Base-by-base conservation (phyloP, 2,329 filamentous ascomycete genomes). In the Talaromyces sp. region DNA sequence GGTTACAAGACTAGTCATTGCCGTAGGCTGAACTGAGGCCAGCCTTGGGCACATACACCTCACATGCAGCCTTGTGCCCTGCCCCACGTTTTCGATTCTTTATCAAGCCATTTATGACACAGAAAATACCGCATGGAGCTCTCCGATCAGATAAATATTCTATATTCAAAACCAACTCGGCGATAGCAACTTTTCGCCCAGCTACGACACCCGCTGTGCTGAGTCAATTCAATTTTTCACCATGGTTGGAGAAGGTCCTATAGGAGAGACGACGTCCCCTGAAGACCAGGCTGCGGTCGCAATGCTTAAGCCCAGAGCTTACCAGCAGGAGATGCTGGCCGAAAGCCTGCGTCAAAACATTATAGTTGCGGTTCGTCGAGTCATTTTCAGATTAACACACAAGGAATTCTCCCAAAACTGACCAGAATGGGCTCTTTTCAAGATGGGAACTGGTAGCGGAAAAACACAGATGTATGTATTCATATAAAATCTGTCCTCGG, bases 361-460 rank as follows among this genome's bases (percentile, higher is more conserved):
- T 32, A 90, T 93, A 65, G 85, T 91, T 58, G 85, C 85, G 27
- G 88, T 90, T 77, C 65, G 73, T 66, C 32, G 24, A 46, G 27
- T 21, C 8, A 5, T 6, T 27, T 21, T 11, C 49, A 26, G 10
- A 53, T 35, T n/a, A 35, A 14, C 38, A 14, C 38, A 38, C 9
- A 24, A 46, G 19, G 6, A 55, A 21, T 14, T 13, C 2, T n/a
- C 8, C 14, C n/a, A 5, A 46, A 21, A 29, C 24, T 54, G 14
- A 19, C 9, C 29, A 4, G 13, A 26, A 13, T 35, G n/a, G n/a
- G 11, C n/a, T 31, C 46, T 59, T 29, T n/a, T 55, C 27, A 58
- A 89, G 88, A 92, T 92, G 89, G 89, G 90, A 63, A 93, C 89
- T 0, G 89, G 89, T 1, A 90, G 84, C 64, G 89, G 89, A 2